Base-by-base conservation (phyloP, 1,284 basidiomycete species). In the Lentinus polychrous region DNA sequence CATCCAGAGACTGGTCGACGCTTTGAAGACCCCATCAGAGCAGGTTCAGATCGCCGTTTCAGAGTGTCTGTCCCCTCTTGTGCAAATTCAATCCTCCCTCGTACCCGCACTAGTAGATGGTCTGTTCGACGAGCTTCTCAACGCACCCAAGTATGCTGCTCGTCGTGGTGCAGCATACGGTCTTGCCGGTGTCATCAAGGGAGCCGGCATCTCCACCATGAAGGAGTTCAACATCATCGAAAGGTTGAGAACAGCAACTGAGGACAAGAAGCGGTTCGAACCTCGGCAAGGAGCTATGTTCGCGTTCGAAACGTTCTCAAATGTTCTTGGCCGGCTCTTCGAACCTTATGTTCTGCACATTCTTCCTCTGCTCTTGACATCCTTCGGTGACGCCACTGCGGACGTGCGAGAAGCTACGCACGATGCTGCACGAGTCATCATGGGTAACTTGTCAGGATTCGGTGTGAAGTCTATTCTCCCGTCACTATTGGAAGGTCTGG, bases 41-140 rank as follows among this genome's bases (percentile, higher is more conserved):
- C 85, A 95, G 57, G 96, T 99, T 0, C 95, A 99, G 65, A 86
- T 92, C 46, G 95, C 96, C 0, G 94, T 99, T 0, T 91, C 94
- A 0, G 96, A 98, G 53, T 94, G 91, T 71, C 73, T 99, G 8
- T 86, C 92, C 0, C 92, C 94, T 1, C 76, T 99, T 5, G 89
- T 95, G 36, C 78, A 76, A 35, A 70, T 84, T 37, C 87, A 91
- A 74, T 73, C 75, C 46, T 72, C 77, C 0, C 78, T 79, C 38
- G 75, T 85, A n/a, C 71, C 78, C 14, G 68, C 71, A 22, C 75
- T 99, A 17, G 79, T 95, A 42, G 86, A 91, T 50, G 73, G 78
- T 52, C 75, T 97, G 1, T 78, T 94, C 56, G 75, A 81, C 18
- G 85, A 92, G 35, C 73, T 96, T 17, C 81, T 88, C 49, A 76